These are phyloP conservation scores for Backusella australiensis DNA, from an alignment of 192 early-diverging fungal genomes.

Conservation along the genomic window DNA sequence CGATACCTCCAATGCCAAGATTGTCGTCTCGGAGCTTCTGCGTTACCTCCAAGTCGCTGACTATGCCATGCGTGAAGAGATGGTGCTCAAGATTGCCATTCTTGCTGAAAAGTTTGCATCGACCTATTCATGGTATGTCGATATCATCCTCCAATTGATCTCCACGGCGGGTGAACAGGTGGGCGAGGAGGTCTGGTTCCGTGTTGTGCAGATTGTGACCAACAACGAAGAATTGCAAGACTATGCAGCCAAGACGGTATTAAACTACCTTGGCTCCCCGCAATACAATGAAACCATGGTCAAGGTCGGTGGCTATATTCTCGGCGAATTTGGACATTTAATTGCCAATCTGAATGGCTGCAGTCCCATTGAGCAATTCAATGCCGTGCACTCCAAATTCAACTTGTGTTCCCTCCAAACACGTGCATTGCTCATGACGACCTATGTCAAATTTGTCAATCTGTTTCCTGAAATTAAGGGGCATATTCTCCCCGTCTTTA, in stretches of 20 bases:
- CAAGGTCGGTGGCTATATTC: conserved; percentile 93
- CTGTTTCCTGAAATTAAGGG: conserved; percentile 97
- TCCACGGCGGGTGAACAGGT: conserved; percentile 95
- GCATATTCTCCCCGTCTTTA: conserved; percentile 81
- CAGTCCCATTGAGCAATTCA: conserved; percentile 92
- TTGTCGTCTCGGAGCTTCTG: conserved; percentile 89
- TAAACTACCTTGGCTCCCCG: conserved; percentile 82
- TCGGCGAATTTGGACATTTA: conserved; percentile 97
- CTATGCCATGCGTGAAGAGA: conserved; percentile 89
- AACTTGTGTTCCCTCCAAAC: conserved; percentile 74
- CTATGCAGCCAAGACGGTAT: conserved; percentile 85
- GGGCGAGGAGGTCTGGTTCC: conserved; percentile 96
- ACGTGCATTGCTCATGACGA: conserved; percentile 83
- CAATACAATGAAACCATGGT: conserved; percentile 94
- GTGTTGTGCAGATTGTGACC: conserved; percentile 95
- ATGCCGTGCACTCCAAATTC: conserved; percentile 91
- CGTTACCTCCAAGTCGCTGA: conserved; percentile 90
- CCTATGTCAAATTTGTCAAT: conserved; percentile 95
- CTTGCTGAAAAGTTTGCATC: conserved; percentile 97
- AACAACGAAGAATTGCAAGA: conserved; percentile 95
- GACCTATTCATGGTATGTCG: conserved; percentile 98
- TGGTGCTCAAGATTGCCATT: conserved; percentile 99
- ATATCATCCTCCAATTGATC: conserved; percentile 95
- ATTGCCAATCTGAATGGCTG: conserved; percentile 86
- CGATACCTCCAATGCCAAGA: conserved; percentile 79